Conservation (phyloP, 2,329 filamentous ascomycete genomes). For the Ophiostoma himal-ulmi region DNA sequence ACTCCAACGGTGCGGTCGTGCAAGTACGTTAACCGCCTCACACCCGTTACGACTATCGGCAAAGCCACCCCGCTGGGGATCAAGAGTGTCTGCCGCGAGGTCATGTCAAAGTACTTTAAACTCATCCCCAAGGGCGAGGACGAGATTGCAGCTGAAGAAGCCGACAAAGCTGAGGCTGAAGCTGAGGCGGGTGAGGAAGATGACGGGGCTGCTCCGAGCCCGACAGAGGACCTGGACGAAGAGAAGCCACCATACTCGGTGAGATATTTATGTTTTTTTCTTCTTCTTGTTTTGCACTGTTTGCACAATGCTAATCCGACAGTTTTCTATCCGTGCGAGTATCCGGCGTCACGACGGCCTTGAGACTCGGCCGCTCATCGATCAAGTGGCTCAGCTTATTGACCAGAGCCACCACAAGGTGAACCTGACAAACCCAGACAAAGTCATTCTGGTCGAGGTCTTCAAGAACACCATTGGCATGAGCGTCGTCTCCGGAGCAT, state of each 20-base stretch:
- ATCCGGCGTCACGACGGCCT: constrained; percentile 67
- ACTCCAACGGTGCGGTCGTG: constrained; percentile 24
- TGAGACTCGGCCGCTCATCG: constrained; percentile 63
- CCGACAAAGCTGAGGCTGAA: not conserved
- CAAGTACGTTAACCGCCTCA: constrained; percentile 53
- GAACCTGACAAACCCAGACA: constrained; percentile 69
- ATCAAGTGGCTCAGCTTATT: constrained; percentile 61
- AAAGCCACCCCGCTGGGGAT: constrained; percentile 66
- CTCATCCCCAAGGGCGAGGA: constrained; percentile 33
- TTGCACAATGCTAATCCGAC: not conserved
- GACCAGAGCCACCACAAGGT: constrained; percentile 62
- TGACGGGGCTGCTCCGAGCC: not conserved
- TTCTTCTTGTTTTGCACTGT: not conserved
- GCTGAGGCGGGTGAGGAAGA: not conserved
- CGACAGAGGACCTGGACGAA: not conserved
- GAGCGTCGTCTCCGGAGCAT: constrained; percentile 70
- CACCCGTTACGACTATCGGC: constrained; percentile 47
- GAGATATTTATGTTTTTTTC: constrained; percentile 28
- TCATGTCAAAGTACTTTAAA: constrained; percentile 59
- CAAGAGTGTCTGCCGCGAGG: constrained; percentile 56
- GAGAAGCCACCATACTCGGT: constrained; percentile 38
- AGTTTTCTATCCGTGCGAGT: constrained; percentile 82
- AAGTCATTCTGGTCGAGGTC: constrained; percentile 72
- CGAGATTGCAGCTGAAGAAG: constrained; percentile 12
- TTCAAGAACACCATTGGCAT: constrained; percentile 64